A percentile compares a stretch with the other conserved stretches of the same genome.
These are phyloP conservation scores for Incumbomyces delicatus DNA, from an alignment of 2,329 filamentous ascomycete species.

Conservation along the genomic window DNA sequence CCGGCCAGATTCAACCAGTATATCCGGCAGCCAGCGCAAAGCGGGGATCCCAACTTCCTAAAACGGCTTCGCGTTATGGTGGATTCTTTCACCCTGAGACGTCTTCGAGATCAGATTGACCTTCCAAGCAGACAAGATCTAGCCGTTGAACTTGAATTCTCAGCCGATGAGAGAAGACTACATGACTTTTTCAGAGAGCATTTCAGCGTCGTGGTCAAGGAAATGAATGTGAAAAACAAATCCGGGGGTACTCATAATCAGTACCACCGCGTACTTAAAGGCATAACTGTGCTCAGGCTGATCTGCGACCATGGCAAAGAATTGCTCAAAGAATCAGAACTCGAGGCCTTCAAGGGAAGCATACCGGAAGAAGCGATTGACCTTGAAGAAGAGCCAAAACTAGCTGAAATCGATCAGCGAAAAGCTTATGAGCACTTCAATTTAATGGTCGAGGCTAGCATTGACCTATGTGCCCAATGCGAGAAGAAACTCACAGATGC, in stretches of 20 bases:
- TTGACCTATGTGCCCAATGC: constrained; percentile 64
- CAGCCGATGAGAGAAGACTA: constrained; percentile 60
- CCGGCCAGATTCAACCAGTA: constrained; percentile 63
- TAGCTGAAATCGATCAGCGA: constrained; percentile 50
- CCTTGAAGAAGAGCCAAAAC: constrained; percentile 61
- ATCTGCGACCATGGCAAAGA: constrained; percentile 94
- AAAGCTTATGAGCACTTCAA: constrained; percentile 80
- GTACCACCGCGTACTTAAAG: constrained; percentile 89
- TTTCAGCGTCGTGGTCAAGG: constrained; percentile 67
- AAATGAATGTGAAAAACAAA: constrained; percentile 58
- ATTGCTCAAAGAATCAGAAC: constrained; percentile 72
- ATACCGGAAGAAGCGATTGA: constrained; percentile 81
- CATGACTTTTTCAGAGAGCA: constrained; percentile 80
- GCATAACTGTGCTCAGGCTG: constrained; percentile 77
- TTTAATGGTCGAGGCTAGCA: constrained; percentile 72
- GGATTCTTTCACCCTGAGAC: constrained; percentile 85
- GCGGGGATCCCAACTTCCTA: constrained; percentile 72
- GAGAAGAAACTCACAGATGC: constrained; percentile 48
- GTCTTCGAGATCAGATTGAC: constrained; percentile 83
- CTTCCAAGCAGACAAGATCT: constrained; percentile 65
- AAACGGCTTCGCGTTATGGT: constrained; percentile 80
- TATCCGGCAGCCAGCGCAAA: constrained; percentile 79
- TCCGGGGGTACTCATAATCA: constrained; percentile 51
- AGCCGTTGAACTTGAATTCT: constrained; percentile 66
- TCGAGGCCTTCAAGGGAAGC: constrained; percentile 68